These are phyloP conservation scores for Suillus weaverae DNA, from an alignment of 768 basidiomycete genomes.

Conservation along the genomic window DNA sequence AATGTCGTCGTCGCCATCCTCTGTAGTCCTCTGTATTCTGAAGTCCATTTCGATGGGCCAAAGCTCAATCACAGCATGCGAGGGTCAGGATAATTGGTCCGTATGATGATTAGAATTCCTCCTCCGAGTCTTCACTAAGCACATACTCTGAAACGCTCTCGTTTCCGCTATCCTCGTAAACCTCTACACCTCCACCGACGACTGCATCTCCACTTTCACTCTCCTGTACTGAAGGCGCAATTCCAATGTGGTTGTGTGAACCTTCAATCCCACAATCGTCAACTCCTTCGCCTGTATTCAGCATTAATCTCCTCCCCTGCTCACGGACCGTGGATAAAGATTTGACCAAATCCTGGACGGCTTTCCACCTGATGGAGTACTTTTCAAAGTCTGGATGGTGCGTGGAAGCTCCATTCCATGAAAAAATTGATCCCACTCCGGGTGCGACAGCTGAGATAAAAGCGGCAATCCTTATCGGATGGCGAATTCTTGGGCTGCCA, in stretches of 20 bases:
- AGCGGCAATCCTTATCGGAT: too few relatives aligned
- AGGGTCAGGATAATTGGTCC: too few relatives aligned
- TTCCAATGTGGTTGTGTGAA: not conserved
- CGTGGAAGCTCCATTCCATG: slow-evolving; percentile 13
- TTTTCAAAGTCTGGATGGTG: slow-evolving; percentile 8
- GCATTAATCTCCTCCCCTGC: not conserved
- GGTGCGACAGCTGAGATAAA: too few relatives aligned
- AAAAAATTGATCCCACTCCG: slow-evolving; percentile 20
- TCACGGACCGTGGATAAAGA: slow-evolving; percentile 19
- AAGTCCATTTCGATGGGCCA: too few relatives aligned
- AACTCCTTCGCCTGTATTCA: not conserved
- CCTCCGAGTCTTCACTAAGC: too few relatives aligned
- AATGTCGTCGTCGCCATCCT: too few relatives aligned
- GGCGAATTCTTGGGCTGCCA: too few relatives aligned
- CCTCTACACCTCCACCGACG: not conserved
- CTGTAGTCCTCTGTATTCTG: too few relatives aligned
- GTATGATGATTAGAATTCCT: too few relatives aligned
- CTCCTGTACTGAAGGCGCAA: not conserved
- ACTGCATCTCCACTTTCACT: not conserved
- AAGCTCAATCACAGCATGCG: too few relatives aligned
- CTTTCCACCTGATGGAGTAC: slow-evolving; percentile 25
- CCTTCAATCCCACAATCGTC: not conserved
- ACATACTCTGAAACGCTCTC: not conserved
- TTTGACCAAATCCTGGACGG: slow-evolving; percentile 24
- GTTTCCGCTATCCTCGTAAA: not conserved